Conservation (phyloP, 371 early-diverging fungal genomes). For the Apophysomyces sp. region DNA sequence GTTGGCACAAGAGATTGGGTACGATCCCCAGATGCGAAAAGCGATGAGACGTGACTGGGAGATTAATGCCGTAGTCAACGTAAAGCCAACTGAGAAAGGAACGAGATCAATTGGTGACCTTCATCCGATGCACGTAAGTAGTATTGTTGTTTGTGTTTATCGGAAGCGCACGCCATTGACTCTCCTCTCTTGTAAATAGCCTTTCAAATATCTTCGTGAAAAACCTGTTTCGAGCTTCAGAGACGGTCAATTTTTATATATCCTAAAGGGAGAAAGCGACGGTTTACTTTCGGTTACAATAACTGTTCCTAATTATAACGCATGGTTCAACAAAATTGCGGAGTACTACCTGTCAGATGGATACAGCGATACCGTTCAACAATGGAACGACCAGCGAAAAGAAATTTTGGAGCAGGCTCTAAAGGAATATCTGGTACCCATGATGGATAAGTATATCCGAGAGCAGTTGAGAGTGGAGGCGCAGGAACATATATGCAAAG, state of each 20-base stretch:
- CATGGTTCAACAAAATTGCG: constrained; percentile 56
- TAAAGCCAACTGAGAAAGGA: constrained; percentile 86
- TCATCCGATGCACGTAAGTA: constrained; percentile 70
- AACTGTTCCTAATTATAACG: constrained; percentile 58
- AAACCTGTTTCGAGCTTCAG: constrained; percentile 76
- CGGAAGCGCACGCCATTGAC: too few relatives aligned
- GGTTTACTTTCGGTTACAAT: constrained; percentile 73
- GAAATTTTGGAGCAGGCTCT: constrained; percentile 64
- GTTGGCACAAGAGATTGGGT: constrained; percentile 75
- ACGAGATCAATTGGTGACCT: constrained; percentile 70
- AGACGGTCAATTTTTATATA: constrained; percentile 74
- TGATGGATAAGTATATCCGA: constrained; percentile 72
- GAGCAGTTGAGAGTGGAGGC: constrained; percentile 76
- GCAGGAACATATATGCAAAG: constrained; percentile 67
- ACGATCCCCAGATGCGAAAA: constrained; percentile 84
- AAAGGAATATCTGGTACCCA: constrained; percentile 67
- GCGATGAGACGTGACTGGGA: constrained; percentile 78
- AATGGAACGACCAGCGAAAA: constrained; percentile 83
- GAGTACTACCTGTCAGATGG: constrained; percentile 65
- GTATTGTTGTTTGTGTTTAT: neutral
- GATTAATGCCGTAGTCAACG: constrained; percentile 65
- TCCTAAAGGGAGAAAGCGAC: constrained; percentile 75
- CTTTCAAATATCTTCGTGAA: constrained; percentile 82
- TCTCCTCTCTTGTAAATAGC: constrained; percentile 27
- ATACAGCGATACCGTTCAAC: constrained; percentile 59